Conservation (phyloP, 139 green algal species). For the Pedinophyceae sp. region DNA sequence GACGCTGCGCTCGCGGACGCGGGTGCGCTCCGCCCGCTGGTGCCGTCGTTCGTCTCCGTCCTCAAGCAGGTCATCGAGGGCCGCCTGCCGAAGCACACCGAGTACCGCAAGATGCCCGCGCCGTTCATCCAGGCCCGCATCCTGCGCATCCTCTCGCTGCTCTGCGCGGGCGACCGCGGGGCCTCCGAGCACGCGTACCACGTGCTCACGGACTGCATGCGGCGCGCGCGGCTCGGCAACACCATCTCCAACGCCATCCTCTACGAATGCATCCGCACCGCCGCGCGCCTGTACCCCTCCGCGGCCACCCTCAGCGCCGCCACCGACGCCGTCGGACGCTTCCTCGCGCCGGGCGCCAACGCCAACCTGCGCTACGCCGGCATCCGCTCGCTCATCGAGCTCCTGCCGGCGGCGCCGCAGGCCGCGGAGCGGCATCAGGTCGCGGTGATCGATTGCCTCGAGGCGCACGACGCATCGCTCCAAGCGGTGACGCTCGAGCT, state of each 20-base stretch:
- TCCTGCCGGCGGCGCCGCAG: slow-evolving; percentile 45
- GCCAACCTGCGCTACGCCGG: slow-evolving; percentile 81
- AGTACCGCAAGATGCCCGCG: slow-evolving; percentile 88
- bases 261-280: slow-evolving; percentile 75
- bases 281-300: slow-evolving; percentile 78
- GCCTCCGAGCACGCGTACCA: slow-evolving; percentile 71
- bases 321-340: slow-evolving; percentile 48
- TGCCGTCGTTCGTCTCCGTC: slow-evolving; percentile 80
- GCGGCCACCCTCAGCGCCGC: slow-evolving; percentile 48
- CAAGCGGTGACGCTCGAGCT: slow-evolving; percentile 91
- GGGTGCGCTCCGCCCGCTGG: slow-evolving; percentile 22
- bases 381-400: slow-evolving; percentile 60
- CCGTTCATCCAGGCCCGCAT: slow-evolving; percentile 95
- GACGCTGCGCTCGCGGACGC: slow-evolving; percentile 46
- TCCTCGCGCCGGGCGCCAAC: slow-evolving; percentile 55
- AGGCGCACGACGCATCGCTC: slow-evolving; percentile 84
- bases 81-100: slow-evolving; percentile 74
- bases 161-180: slow-evolving; percentile 60
- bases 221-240: slow-evolving; percentile 27
- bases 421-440: slow-evolving; percentile 69
- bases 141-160: slow-evolving; percentile 65
- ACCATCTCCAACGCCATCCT: slow-evolving; percentile 77
- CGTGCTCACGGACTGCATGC: slow-evolving; percentile 44
- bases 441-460: slow-evolving; percentile 92
- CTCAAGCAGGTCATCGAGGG: slow-evolving; percentile 86